Conservation (phyloP, 192 early-diverging fungal species). For the Backusella luteola region DNA sequence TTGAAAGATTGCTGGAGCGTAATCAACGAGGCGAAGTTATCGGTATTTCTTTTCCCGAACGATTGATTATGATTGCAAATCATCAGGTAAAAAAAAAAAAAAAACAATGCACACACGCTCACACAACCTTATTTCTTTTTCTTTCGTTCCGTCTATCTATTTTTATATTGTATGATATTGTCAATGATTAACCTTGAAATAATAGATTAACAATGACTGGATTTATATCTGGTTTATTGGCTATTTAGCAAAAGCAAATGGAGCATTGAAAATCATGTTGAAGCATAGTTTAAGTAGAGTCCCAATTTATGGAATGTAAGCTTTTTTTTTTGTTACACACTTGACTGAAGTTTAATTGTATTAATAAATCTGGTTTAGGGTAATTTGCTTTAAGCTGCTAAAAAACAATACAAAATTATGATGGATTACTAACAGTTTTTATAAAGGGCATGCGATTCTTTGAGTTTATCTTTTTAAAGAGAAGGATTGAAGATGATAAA, state of each 20-base stretch:
- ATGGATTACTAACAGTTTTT: not conserved
- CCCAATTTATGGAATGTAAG: slow-evolving; percentile 84
- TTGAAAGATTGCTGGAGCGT: slow-evolving; percentile 16
- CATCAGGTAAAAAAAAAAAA: slow-evolving; percentile 46
- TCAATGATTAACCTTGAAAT: not conserved
- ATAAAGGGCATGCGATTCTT: slow-evolving; percentile 81
- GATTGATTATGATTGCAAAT: slow-evolving; percentile 50
- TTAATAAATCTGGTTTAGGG: slow-evolving; percentile 8
- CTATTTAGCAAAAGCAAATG: slow-evolving; percentile 71
- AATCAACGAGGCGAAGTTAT: slow-evolving; percentile 22
- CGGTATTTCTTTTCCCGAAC: slow-evolving; percentile 45
- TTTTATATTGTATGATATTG: not conserved
- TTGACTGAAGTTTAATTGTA: not conserved
- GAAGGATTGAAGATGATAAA: slow-evolving; percentile 70
- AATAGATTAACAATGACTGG: slow-evolving; percentile 65
- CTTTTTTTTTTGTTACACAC: not conserved
- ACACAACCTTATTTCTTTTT: not conserved
- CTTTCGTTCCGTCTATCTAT: not conserved
- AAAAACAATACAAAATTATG: not conserved
- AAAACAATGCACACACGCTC: not conserved
- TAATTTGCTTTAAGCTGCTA: not conserved
- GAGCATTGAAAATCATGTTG: slow-evolving; percentile 88
- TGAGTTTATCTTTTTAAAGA: slow-evolving; percentile 93
- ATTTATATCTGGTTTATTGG: slow-evolving; percentile 67
- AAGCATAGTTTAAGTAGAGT: slow-evolving; percentile 78